Percentiles rank a stretch among this genome's conserved stretches.
Evolutionary conservation across 2,329 filamentous ascomycete species (phyloP).

Genomic region (Penicillium sp.): DNA sequence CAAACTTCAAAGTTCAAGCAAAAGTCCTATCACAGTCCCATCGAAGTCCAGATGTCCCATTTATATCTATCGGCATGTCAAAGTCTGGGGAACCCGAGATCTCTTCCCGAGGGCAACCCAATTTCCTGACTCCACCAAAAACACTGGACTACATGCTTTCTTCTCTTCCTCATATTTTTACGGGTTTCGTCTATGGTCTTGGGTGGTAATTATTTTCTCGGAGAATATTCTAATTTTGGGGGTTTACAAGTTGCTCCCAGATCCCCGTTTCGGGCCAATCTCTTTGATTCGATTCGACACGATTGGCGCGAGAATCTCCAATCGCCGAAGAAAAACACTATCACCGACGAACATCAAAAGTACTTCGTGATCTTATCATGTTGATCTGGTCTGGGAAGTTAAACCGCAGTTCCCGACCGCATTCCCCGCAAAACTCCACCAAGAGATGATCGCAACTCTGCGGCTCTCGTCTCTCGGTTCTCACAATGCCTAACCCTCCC

Average conservation of each 20-base stretch:
- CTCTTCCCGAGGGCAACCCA: constrained; percentile 28
- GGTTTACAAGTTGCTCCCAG: constrained; percentile 8
- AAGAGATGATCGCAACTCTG: constrained; percentile 36
- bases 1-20: background rate
- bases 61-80: background rate
- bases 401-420: constrained; percentile 25
- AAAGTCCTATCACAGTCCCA: too few relatives aligned
- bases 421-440: constrained; percentile 24
- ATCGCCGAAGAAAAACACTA: constrained; percentile 6
- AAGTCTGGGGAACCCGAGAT: constrained; percentile 17
- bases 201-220: constrained; percentile 2
- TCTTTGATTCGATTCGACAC: constrained; percentile 4
- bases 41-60: background rate
- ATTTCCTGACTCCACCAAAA: constrained; percentile 20
- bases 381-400: constrained; percentile 25
- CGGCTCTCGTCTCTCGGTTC: constrained; percentile 25
- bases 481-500: constrained; percentile 37
- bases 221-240: constrained; percentile 17
- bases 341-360: constrained; percentile 1
- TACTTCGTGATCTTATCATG: constrained; percentile 28
- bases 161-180: constrained; percentile 10
- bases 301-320: background rate
- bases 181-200: background rate
- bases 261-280: constrained; percentile 11
- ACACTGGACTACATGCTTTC: constrained; percentile 4